phyloP scores from a whole-genome alignment of 1,284 basidiomycete genomes.

The Ustilago esculenta region DNA sequence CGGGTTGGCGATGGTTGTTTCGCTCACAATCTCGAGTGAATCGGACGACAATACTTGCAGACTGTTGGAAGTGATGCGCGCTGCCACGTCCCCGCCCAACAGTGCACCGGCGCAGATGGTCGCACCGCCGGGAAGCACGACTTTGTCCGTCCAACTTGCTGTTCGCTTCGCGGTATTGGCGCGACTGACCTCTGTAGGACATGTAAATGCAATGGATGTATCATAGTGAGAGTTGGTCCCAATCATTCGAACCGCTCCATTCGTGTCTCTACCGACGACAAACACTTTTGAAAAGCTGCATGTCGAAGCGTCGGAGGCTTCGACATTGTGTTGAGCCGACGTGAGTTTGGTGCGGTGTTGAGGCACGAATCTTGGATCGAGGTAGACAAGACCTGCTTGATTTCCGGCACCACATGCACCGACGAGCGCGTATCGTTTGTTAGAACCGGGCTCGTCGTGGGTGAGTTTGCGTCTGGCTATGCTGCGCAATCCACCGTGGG shows the following conservation, averaged over 20 bases:
- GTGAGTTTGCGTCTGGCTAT: constrained; percentile 26
- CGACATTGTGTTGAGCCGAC: background rate
- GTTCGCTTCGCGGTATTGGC: background rate
- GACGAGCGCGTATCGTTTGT: constrained; percentile 24
- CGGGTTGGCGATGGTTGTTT: constrained; percentile 1
- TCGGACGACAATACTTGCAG: constrained; percentile 27
- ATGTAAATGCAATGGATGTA: constrained; percentile 15
- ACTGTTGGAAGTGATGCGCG: constrained; percentile 15
- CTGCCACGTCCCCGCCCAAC: constrained; percentile 7
- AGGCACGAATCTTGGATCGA: constrained; percentile 33
- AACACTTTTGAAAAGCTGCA: constrained; percentile 23
- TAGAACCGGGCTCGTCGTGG: constrained; percentile 11
- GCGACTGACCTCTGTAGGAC: background rate
- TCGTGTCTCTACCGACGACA: constrained; percentile 7
- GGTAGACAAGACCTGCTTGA: constrained; percentile 38
- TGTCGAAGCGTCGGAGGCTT: background rate
- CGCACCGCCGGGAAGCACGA: constrained; percentile 4
- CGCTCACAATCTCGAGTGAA: constrained; percentile 14
- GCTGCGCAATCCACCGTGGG: constrained; percentile 31
- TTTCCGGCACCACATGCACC: constrained; percentile 35
- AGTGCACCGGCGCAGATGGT: constrained; percentile 22
- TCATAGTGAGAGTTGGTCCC: background rate
- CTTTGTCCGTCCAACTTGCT: constrained; percentile 4
- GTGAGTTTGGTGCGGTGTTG: constrained; percentile 9
- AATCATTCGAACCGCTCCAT: constrained; percentile 13